Evolutionary conservation across 163 green algal species (phyloP), one percentile per base, ranked within the genome.

Genomic region (Chlorella variabilis): DNA sequence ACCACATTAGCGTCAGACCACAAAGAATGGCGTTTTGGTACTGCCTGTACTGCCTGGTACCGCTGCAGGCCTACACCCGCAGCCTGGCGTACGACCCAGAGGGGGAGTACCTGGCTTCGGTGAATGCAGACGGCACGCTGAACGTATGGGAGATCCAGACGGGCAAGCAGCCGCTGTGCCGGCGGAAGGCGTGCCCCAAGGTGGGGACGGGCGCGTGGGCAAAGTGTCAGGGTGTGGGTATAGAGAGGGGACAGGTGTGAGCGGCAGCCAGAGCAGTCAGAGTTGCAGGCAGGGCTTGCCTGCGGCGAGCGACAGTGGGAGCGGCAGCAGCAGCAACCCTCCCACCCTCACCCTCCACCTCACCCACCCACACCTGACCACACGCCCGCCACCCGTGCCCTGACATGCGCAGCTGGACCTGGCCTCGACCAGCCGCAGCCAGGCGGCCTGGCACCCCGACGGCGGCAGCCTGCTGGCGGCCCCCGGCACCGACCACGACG

Each of bases 31-130:
- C n/a, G n/a, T n/a, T n/a, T n/a, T n/a, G n/a, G n/a, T n/a, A n/a
- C n/a, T n/a, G n/a, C n/a, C n/a, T n/a, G n/a, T n/a, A n/a, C n/a
- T n/a, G n/a, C n/a, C n/a, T n/a, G n/a, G n/a, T n/a, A n/a, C n/a
- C n/a, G n/a, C 27, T 29, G 25, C 67, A 75, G 67, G 67, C 67
- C 41, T 93, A 92, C 63, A 91, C 93, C 3, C 85, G 91, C 23
- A 90, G 87, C 33, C 48, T 98, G 58, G 90, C 91, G 8, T 97
- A 92, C 75, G 95, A 98, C 75, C 95, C 94, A 6, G 93, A 95
- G 42, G 89, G 91, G 25, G 76, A 88, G 25, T 96, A 92, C 71
- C 66, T 98, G 45, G 93, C 90, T 2, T 85, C 86, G 27, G 58
- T 85, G 0, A 79, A 80, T 13, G 88, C 84, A 0, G 84, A 91